Evolutionary conservation across 192 early-diverging fungal genomes (phyloP), one percentile per base, ranked within the genome.

Genomic region (Coemansia sp.): DNA sequence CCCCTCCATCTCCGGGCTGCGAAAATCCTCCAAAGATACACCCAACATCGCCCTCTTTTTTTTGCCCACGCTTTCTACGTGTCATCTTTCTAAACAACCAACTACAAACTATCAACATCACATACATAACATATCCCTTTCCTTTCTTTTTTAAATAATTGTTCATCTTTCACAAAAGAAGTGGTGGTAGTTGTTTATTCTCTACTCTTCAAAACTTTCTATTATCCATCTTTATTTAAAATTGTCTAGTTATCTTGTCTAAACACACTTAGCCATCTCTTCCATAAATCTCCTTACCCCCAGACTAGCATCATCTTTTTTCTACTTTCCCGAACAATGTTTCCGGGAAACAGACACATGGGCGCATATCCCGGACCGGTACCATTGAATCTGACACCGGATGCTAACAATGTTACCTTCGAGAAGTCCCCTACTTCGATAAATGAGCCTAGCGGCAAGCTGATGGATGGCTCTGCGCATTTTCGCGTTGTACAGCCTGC

Each of bases 181-280:
- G 44, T 44, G 25, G 21, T 38, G 24, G 4, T 27, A 47, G 16
- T 58, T 4, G 38, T 54, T 26, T 48, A 49, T 30, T 51, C 14
- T 38, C 30, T 27, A 21, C 16, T 23, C 24, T 38, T 50, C 31
- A 10, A 38, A 34, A 26, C 24, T 58, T 49, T 51, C 24, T 53
- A 30, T 18, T 68, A 21, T 53, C 30, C 44, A n/a, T 48, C 49
- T 54, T 49, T 54, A 60, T 21, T 68, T 26, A 24, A 30, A 44
- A 54, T 56, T 31, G 50, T 27, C 24, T 38, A 31, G 31, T 52
- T 25, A 47, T 62, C 30, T 22, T 18, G 9, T 6, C 49, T 58
- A 14, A 19, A 2, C 4, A 19, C 34, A 24, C 34, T 58, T 18
- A 32, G 27, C 32, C 51, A 63, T 23, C 31, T 63, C 32, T 50